phyloP scores from a whole-genome alignment of 768 basidiomycete genomes.

The Chalciporus sphaerocephalus region DNA sequence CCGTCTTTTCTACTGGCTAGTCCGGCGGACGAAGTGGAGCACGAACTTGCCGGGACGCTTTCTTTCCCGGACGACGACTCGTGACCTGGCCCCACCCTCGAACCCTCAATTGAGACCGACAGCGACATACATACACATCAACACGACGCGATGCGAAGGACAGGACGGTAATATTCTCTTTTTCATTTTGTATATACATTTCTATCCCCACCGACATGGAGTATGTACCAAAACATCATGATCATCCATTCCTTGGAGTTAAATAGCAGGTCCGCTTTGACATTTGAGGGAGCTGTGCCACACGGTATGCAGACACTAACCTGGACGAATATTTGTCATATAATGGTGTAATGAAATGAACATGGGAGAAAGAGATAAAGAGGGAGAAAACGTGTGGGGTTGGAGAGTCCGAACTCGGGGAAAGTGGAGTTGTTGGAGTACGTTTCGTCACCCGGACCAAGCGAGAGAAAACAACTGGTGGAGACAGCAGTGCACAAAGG shows the following conservation, averaged over 20 bases:
- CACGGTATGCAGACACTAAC: conserved; percentile 31
- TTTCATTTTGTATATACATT: conserved; percentile 2
- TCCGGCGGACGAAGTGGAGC: conserved; percentile 5
- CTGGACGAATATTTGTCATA: conserved; percentile 26
- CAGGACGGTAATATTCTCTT: not conserved
- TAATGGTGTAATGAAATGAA: conserved; percentile 10
- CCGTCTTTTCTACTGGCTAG: conserved; percentile 4
- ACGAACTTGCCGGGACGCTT: conserved; percentile 3
- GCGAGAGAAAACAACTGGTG: conserved; percentile 12
- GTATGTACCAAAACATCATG: conserved; percentile 23
- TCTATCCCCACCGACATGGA: conserved; percentile 1
- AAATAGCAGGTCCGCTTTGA: conserved; percentile 13
- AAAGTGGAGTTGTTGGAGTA: not conserved
- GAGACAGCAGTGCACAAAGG: conserved; percentile 16
- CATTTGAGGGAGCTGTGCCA: conserved; percentile 15
- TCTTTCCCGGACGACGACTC: conserved; percentile 1
- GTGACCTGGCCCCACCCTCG: not conserved
- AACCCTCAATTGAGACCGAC: no score
- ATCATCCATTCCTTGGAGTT: conserved; percentile 27
- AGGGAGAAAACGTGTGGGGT: not conserved
- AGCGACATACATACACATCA: no score
- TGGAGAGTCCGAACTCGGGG: not conserved
- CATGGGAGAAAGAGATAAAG: conserved; percentile 5
- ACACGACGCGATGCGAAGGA: no score
- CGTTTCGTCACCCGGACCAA: not conserved